Evolutionary conservation across 495 filamentous ascomycete genomes (phyloP), one percentile per base, ranked within the genome.

Genomic region (Podospora tetraspora): DNA sequence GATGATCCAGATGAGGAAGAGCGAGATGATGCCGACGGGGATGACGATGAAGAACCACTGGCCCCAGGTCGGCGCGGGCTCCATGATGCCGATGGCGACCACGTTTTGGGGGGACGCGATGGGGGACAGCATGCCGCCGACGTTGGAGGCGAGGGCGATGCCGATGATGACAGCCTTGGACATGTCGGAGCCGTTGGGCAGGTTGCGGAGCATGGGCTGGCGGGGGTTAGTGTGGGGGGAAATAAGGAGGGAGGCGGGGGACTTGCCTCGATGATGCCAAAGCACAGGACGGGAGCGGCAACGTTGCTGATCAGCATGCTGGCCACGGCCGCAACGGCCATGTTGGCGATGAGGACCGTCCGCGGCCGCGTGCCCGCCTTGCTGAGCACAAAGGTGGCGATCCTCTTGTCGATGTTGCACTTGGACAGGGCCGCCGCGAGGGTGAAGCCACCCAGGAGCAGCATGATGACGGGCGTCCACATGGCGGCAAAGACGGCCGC

Each of bases 271-370:
- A 97, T 93, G 77, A 98, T 98, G 19, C 92, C 96, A 76, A 93
- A 98, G 83, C 96, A 99, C 10, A 99, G 86, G n/a, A 99, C 95
- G 0, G 95, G 95, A 5, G 96, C 94, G 21, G 95, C 95, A 37
- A 99, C 95, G 71, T 99, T 99, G 78, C 91, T 96, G 74, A 99
- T 97, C 86, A 96, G 94, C 95, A 99, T 99, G 71, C 92, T 97
- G 43, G 94, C 87, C 75, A 98, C 94, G 80, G 94, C 94, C 69
- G 95, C 95, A 59, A 99, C 95, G 72, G 97, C 96, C 95, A 99
- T 99, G 78, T 93, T 97, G 27, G 94, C 93, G 25, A 99, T 74
- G 13, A 99, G 85, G 22, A 99, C 93, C 21, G 90, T 91, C 60
- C 89, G 84, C 6, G 96, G 94, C 72, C 87, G 88, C 11, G 95